phyloP scores from a whole-genome alignment of 78 protist genomes.

The Dictyostelium firmibasis region DNA sequence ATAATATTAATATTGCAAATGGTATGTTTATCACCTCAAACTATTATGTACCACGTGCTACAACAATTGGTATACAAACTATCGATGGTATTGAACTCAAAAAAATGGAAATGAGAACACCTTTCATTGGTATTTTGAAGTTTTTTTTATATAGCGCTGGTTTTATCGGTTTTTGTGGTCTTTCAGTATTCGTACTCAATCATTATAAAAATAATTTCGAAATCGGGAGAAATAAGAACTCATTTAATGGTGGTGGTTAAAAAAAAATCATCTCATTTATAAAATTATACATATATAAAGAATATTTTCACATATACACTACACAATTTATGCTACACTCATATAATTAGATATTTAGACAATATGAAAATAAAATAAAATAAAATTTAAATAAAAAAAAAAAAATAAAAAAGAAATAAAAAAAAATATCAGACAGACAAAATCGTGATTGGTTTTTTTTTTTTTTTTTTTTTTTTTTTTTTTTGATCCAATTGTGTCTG shows the following conservation, averaged over 20 bases:
- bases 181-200: neutral
- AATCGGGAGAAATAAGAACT: neutral
- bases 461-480: no score
- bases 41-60: slow-evolving; percentile 46
- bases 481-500: no score
- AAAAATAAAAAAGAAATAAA: no score
- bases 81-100: slow-evolving; percentile 48
- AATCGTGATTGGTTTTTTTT: no score
- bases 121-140: neutral
- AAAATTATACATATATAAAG: no score
- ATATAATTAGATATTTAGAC: no score
- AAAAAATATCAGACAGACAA: no score
- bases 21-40: slow-evolving; percentile 54
- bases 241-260: neutral
- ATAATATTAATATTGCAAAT: neutral
- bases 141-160: neutral
- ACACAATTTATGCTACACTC: no score
- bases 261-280: no score
- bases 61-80: slow-evolving; percentile 33
- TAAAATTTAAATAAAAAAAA: neutral
- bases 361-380: no score
- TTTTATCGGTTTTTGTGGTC: neutral
- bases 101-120: slow-evolving; percentile 14
- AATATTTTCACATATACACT: no score
- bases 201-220: neutral